Evolutionary conservation across 2,329 filamentous ascomycete genomes (phyloP).

Genomic region (Scedosporium dehoogii): DNA sequence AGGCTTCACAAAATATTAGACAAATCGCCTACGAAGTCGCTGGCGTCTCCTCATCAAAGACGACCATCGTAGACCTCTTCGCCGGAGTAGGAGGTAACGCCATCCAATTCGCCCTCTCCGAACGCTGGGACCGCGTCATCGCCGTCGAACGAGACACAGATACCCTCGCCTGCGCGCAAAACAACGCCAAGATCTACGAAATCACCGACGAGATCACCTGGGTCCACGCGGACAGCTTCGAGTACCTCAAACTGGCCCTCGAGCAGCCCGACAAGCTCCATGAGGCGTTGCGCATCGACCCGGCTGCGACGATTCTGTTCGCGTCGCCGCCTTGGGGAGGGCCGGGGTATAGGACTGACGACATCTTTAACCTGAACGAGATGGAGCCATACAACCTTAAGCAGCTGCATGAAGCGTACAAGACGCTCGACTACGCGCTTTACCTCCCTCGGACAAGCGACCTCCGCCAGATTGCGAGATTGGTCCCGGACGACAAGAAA

Average conservation of each 20-base stretch:
- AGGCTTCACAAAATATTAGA: slow-evolving; percentile 28
- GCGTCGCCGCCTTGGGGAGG: slow-evolving; percentile 53
- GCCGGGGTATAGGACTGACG: slow-evolving; percentile 42
- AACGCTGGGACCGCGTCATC: slow-evolving; percentile 73
- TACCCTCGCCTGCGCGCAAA: slow-evolving; percentile 79
- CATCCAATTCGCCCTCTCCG: slow-evolving; percentile 82
- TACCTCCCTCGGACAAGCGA: slow-evolving; percentile 83
- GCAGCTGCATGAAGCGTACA: slow-evolving; percentile 53
- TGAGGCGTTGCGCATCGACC: slow-evolving; percentile 29
- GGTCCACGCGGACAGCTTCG: slow-evolving; percentile 80
- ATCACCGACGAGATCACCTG: slow-evolving; percentile 70
- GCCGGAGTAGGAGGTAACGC: slow-evolving; percentile 86
- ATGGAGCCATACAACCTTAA: slow-evolving; percentile 82
- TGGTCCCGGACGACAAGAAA: slow-evolving; percentile 41
- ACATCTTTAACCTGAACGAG: slow-evolving; percentile 70
- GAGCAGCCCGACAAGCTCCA: slow-evolving; percentile 25
- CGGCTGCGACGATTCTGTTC: slow-evolving; percentile 36
- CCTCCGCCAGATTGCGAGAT: slow-evolving; percentile 62
- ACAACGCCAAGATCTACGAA: slow-evolving; percentile 81
- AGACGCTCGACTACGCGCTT: slow-evolving; percentile 52
- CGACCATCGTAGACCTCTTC: slow-evolving; percentile 76
- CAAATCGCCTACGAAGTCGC: slow-evolving; percentile 67
- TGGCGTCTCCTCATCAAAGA: slow-evolving; percentile 42
- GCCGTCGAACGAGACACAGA: slow-evolving; percentile 77
- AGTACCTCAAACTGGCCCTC: slow-evolving; percentile 45